Conservation (phyloP, 129 eudicot species). For the Gnaphalium uliginosum region DNA sequence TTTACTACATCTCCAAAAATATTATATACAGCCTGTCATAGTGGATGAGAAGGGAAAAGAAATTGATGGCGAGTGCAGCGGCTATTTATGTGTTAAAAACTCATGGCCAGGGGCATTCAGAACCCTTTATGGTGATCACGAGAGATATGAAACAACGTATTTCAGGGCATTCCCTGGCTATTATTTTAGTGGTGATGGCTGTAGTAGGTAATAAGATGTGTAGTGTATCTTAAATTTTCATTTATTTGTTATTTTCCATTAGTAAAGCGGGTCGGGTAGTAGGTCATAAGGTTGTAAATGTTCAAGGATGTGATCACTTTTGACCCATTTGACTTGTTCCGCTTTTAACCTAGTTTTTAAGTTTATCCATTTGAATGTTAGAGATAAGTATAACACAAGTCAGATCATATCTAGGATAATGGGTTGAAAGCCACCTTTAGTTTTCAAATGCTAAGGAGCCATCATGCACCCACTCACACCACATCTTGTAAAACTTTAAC, state of each 20-base stretch:
- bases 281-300: too few relatives aligned
- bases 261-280: too few relatives aligned
- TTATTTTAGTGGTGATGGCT: constrained; percentile 98
- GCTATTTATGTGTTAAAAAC: constrained; percentile 77
- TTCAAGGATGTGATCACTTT: too few relatives aligned
- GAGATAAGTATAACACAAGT: too few relatives aligned
- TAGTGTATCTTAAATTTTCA: constrained; percentile 4
- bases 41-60: constrained; percentile 96
- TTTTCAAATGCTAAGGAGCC: not conserved
- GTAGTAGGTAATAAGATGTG: constrained; percentile 64
- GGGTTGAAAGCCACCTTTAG: not conserved
- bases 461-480: not conserved
- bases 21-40: constrained; percentile 74
- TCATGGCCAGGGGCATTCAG: constrained; percentile 99
- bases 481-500: not conserved
- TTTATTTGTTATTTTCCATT: not conserved
- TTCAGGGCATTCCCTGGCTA: constrained; percentile 92
- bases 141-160: constrained; percentile 96
- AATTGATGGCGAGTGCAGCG: constrained; percentile 96
- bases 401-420: too few relatives aligned
- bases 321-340: too few relatives aligned
- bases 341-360: too few relatives aligned
- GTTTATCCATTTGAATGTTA: too few relatives aligned
- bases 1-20: not conserved
- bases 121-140: constrained; percentile 93